A percentile compares a stretch with the other conserved stretches of the same genome.
These are phyloP conservation scores for Mycena rebaudengoi DNA, from an alignment of 768 basidiomycete species.

Conservation along the genomic window DNA sequence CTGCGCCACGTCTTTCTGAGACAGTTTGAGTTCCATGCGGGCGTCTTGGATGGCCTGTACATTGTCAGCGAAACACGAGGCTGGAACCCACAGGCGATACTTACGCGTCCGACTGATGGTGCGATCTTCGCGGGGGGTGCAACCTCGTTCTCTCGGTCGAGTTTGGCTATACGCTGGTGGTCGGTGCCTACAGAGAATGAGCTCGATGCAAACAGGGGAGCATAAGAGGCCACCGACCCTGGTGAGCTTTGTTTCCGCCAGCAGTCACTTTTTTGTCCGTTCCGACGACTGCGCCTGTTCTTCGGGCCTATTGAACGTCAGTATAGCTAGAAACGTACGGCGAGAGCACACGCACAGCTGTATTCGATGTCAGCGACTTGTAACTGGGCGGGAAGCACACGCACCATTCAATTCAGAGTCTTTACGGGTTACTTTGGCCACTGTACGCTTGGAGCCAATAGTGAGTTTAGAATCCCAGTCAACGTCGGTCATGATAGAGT, in stretches of 20 bases:
- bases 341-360: constrained; percentile 60
- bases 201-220: neutral
- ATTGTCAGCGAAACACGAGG: constrained; percentile 1
- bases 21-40: constrained; percentile 78
- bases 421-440: constrained; percentile 71
- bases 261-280: constrained; percentile 82
- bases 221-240: constrained; percentile 53
- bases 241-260: constrained; percentile 80
- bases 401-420: constrained; percentile 63
- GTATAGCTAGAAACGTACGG: neutral
- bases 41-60: constrained; percentile 81
- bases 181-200: constrained; percentile 71
- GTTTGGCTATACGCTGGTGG: constrained; percentile 92
- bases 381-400: constrained; percentile 25
- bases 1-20: constrained; percentile 93
- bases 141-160: constrained; percentile 95
- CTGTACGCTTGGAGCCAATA: constrained; percentile 73
- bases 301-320: constrained; percentile 63
- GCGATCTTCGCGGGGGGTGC: constrained; percentile 88
- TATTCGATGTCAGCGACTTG: constrained; percentile 25
- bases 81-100: constrained; percentile 30
- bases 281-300: constrained; percentile 78
- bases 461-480: constrained; percentile 81
- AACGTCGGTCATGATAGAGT: constrained; percentile 49
- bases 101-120: constrained; percentile 75